These are phyloP conservation scores for Trypanosoma boissoni DNA, from an alignment of 208 protist species.

Conservation along the genomic window DNA sequence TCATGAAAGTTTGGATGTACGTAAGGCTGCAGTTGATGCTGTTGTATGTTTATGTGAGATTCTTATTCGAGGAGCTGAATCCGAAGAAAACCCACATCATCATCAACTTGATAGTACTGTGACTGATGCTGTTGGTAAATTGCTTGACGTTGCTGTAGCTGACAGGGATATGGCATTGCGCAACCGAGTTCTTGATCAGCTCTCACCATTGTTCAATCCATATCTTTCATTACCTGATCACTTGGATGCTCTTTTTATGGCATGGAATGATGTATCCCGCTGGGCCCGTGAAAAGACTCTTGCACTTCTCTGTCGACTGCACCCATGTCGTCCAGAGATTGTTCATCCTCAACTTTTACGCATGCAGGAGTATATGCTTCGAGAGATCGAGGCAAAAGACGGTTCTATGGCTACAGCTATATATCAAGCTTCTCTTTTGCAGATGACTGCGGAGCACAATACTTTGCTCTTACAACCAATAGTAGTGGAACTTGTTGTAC, in stretches of 20 bases:
- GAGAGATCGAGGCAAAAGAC: constrained; percentile 75
- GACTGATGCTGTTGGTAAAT: constrained; percentile 60
- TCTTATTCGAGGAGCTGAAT: constrained; percentile 32
- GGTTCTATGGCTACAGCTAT: constrained; percentile 73
- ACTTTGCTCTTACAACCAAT: constrained; percentile 61
- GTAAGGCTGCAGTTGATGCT: constrained; percentile 50
- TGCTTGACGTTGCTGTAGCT: constrained; percentile 82
- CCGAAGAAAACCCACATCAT: background rate
- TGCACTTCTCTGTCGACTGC: constrained; percentile 75
- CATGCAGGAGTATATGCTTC: constrained; percentile 79
- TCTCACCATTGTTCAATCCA: constrained; percentile 59
- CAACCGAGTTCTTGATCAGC: constrained; percentile 49
- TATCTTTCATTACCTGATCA: constrained; percentile 80
- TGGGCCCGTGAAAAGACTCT: constrained; percentile 51
- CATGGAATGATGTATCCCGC: constrained; percentile 70
- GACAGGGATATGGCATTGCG: constrained; percentile 70
- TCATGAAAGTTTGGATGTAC: constrained; percentile 66
- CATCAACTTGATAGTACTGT: constrained; percentile 50
- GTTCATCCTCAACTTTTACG: constrained; percentile 69
- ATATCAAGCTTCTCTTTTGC: constrained; percentile 54
- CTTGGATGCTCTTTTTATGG: constrained; percentile 83
- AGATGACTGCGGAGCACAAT: constrained; percentile 66
- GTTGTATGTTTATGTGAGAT: constrained; percentile 67
- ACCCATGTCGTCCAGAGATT: constrained; percentile 58
- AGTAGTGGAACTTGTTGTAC: constrained; percentile 59